phyloP scores from a whole-genome alignment of 2,329 filamentous ascomycete genomes.

The Stemphylium vesicarium region DNA sequence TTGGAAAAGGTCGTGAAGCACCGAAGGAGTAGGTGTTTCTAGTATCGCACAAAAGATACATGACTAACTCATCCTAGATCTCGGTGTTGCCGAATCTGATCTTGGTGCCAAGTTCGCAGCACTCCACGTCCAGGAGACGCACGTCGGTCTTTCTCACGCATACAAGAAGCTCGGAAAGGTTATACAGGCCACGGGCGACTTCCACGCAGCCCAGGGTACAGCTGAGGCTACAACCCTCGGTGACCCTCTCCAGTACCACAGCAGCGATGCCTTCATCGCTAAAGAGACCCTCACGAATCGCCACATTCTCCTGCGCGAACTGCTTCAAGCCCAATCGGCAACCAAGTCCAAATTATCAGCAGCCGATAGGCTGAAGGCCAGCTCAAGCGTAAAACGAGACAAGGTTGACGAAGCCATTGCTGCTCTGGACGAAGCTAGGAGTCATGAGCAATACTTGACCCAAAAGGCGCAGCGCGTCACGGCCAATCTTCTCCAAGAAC shows the following conservation, averaged over 20 bases:
- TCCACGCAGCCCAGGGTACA: conserved; percentile 93
- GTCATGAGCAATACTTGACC: conserved; percentile 78
- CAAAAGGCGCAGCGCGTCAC: conserved; percentile 91
- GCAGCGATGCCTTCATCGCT: conserved; percentile 93
- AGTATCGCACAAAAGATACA: background rate
- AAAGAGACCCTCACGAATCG: conserved; percentile 98
- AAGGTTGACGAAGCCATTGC: conserved; percentile 98
- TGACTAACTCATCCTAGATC: conserved; percentile 62
- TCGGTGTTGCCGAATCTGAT: conserved; percentile 90
- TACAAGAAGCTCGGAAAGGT: conserved; percentile 95
- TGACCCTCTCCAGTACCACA: conserved; percentile 93
- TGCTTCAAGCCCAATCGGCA: conserved; percentile 86
- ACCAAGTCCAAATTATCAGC: conserved; percentile 83
- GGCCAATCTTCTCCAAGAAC: conserved; percentile 84
- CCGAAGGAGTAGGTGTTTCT: conserved; percentile 72
- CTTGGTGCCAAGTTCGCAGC: conserved; percentile 87
- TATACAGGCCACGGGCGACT: conserved; percentile 92
- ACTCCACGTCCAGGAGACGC: conserved; percentile 89
- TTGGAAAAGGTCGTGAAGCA: conserved; percentile 93
- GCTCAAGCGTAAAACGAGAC: conserved; percentile 84
- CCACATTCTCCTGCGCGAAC: conserved; percentile 92
- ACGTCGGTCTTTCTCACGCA: conserved; percentile 83
- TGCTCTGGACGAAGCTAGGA: conserved; percentile 84
- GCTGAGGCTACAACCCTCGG: conserved; percentile 94
- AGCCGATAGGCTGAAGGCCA: conserved; percentile 86